Evolutionary conservation across 306 rosid genomes (phyloP).

Genomic region (Glycine latifolia): DNA sequence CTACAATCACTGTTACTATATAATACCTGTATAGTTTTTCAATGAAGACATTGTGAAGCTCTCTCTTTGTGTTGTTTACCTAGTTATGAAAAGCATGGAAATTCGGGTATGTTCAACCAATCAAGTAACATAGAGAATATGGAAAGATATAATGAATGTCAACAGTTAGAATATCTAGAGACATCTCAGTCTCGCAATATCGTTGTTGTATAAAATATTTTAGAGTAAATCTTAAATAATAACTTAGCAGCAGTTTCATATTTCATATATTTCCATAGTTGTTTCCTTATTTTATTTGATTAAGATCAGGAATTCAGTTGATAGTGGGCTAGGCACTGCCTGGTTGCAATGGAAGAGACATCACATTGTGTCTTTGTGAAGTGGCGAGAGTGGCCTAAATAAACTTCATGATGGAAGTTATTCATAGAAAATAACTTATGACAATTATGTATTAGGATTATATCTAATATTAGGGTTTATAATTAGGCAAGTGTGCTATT

Average conservation of each 20-base stretch:
- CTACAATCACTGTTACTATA: neutral
- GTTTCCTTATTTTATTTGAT: constrained; percentile 7
- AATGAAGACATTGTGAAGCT: constrained; percentile 91
- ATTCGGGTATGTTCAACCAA: constrained; percentile 28
- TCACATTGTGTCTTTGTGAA: neutral
- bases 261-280: constrained; percentile 14
- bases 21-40: constrained; percentile 84
- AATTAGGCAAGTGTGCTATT: too few species aligned
- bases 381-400: neutral
- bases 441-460: too few species aligned
- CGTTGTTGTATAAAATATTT: neutral
- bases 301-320: neutral
- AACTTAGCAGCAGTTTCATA: constrained; percentile 12
- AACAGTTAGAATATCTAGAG: neutral
- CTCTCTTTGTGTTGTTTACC: constrained; percentile 89
- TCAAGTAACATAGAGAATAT: constrained; percentile 1
- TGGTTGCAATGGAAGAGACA: neutral
- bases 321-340: neutral
- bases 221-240: neutral
- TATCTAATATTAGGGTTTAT: too few species aligned
- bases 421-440: too few species aligned
- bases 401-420: too few species aligned
- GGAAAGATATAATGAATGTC: constrained; percentile 6
- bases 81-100: constrained; percentile 47
- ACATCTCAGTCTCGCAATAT: constrained; percentile 3